phyloP scores from a whole-genome alignment of 2,329 filamentous ascomycete species.

The Colletotrichum higginsianum region DNA sequence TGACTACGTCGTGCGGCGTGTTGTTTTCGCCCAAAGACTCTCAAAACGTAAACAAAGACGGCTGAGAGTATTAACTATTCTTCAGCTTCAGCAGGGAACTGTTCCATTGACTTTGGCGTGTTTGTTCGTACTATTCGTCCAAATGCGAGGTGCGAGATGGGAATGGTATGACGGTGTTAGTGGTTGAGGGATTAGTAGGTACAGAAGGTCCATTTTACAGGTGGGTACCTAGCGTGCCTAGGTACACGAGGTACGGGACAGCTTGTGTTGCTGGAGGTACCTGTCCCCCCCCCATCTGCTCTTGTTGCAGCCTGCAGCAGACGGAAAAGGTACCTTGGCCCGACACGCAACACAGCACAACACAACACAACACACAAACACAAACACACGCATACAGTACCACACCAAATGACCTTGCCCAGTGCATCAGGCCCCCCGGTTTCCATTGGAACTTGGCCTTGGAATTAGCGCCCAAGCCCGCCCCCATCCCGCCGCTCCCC shows the following conservation, averaged over 20 bases:
- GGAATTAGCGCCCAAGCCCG: slow-evolving; percentile 42
- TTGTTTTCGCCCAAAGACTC: slow-evolving; percentile 9
- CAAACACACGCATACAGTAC: too few species aligned
- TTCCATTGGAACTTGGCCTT: slow-evolving; percentile 37
- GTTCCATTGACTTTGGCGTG: slow-evolving; percentile 19
- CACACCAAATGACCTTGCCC: slow-evolving; percentile 7
- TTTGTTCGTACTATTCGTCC: background rate
- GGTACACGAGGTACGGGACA: background rate
- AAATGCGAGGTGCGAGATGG: background rate
- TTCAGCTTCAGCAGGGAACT: slow-evolving; percentile 6
- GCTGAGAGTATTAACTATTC: slow-evolving; percentile 15
- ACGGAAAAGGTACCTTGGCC: slow-evolving; percentile 14
- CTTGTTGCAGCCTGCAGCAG: background rate
- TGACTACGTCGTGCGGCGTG: slow-evolving; percentile 28
- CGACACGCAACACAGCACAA: background rate
- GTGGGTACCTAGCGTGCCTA: background rate
- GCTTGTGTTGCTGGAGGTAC: background rate
- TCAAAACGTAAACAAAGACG: slow-evolving; percentile 3
- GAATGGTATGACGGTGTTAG: background rate
- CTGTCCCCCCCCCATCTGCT: background rate
- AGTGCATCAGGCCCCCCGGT: slow-evolving; percentile 18
- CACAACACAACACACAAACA: too few species aligned
- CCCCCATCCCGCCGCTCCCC: slow-evolving; percentile 36
- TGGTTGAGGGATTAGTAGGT: background rate
- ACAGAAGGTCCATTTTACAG: too few species aligned